These are phyloP conservation scores for Elaeis guineensis DNA, from an alignment of 176 grass and related monocot genomes.

Conservation along the genomic window DNA sequence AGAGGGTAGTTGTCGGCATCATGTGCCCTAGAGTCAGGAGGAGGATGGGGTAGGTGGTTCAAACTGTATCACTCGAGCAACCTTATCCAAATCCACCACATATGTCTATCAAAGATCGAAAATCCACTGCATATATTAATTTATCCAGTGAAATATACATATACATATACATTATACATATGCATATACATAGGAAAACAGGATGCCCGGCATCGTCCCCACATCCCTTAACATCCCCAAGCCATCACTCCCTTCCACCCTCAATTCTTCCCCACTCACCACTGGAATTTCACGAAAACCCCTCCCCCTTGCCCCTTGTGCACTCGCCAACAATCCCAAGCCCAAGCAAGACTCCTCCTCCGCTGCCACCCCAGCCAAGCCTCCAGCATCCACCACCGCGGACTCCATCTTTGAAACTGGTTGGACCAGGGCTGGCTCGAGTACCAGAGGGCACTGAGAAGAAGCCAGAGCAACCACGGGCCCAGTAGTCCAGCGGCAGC, in stretches of 20 bases:
- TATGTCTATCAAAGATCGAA: no score
- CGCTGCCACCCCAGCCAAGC: not conserved
- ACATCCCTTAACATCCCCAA: slow-evolving; percentile 14
- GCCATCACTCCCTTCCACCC: slow-evolving; percentile 36
- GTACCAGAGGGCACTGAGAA: slow-evolving; percentile 62
- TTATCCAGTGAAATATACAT: no score
- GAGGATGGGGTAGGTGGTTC: no score
- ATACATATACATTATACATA: no score
- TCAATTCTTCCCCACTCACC: slow-evolving; percentile 17
- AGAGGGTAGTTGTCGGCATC: no score
- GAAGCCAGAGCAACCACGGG: slow-evolving; percentile 33
- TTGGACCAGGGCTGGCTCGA: slow-evolving; percentile 30
- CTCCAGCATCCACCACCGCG: not conserved
- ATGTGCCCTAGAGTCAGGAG: no score
- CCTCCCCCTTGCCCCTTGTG: slow-evolving; percentile 9
- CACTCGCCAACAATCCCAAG: slow-evolving; percentile 27
- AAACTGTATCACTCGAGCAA: no score
- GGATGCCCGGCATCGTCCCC: no score
- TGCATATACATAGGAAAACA: no score
- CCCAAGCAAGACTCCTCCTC: slow-evolving; percentile 17
- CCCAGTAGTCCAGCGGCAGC: slow-evolving; percentile 5
- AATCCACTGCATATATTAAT: no score
- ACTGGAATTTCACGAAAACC: not conserved
- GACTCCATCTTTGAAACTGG: slow-evolving; percentile 45
- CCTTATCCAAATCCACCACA: no score